Percentiles rank a stretch among this genome's conserved stretches.
These are phyloP conservation scores for Chaetomium olivaceum DNA, from an alignment of 2,329 filamentous ascomycete genomes.

Conservation along the genomic window DNA sequence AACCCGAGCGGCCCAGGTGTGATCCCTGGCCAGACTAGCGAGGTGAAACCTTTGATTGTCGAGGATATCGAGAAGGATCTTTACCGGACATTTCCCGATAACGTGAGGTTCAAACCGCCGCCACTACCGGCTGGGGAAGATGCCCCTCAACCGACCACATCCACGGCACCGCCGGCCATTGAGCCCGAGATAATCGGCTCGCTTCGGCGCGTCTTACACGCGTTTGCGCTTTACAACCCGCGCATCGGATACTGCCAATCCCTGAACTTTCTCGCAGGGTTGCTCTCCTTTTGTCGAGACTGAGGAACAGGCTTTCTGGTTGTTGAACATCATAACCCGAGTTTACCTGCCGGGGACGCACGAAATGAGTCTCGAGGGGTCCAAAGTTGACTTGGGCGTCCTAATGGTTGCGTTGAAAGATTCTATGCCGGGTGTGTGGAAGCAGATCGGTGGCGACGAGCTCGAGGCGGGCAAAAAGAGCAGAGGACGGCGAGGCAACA, in stretches of 20 bases:
- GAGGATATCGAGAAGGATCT: conserved; percentile 94
- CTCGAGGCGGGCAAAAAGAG: conserved; percentile 55
- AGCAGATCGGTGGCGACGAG: conserved; percentile 76
- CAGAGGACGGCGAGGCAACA: conserved; percentile 32
- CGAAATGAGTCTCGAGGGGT: conserved; percentile 84
- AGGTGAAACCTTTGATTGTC: conserved; percentile 70
- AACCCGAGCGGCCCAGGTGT: conserved; percentile 25
- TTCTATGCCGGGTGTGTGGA: conserved; percentile 79
- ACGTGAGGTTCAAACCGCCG: conserved; percentile 73
- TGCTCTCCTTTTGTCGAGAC: conserved; percentile 88
- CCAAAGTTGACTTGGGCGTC: conserved; percentile 91
- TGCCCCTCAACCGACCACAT: conserved; percentile 26
- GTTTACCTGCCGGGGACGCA: conserved; percentile 89
- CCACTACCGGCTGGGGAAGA: conserved; percentile 30
- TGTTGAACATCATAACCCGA: conserved; percentile 88
- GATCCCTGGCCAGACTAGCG: conserved; percentile 29
- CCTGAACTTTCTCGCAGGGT: conserved; percentile 88
- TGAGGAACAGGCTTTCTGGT: conserved; percentile 89
- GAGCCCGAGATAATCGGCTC: conserved; percentile 80
- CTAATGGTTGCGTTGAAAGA: conserved; percentile 86
- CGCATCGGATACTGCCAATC: conserved; percentile 94
- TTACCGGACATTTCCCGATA: conserved; percentile 92
- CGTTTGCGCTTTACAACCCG: conserved; percentile 88
- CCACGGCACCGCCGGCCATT: conserved; percentile 40
- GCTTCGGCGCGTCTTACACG: conserved; percentile 80